Base-by-base conservation (phyloP, 805 yeast species). In the Nakazawaea wickerhamii region DNA sequence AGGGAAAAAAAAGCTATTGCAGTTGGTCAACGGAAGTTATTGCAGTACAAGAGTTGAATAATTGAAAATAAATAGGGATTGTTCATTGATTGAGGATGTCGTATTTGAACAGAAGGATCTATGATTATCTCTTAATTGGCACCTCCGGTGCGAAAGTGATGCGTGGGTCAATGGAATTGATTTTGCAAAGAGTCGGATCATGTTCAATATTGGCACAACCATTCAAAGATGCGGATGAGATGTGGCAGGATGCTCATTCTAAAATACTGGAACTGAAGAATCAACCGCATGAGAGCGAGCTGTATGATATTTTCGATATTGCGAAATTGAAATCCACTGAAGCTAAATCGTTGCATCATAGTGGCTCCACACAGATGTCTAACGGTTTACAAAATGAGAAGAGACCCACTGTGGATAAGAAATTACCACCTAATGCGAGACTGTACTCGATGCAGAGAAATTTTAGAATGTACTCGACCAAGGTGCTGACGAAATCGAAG, bases 251-350 rank as follows among this genome's bases (percentile, higher is more conserved):
- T 5, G 55, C 59, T 6, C 51, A 51, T 22, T 35, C 33, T 11
- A 52, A 49, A 28, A 51, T 64, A 1, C 58, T 52, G 33, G 53
- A 47, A 21, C 55, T 53, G 3, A 51, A 52, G 36, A 31, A 22
- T 10, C 23, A 10, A 4, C 20, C 6, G 10, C 44, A 46, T 17
- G 9, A 36, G 11, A 54, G 19, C 14, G 19, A 43, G n/a, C 55
- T 54, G 1, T 42, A 48, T 17, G 68, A 64, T 39, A 56, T 64
- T 31, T 64, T 53, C 34, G 55, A 52, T 40, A 42, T 56, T n/a
- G 68, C 69, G 2, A 53, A 53, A 28, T 50, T 53, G 14, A 63
- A 61, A 47, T 54, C 67, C 1, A 53, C 48, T 15, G 56, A 52
- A 41, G 46, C 44, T 5, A 40, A 38, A 21, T 5, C 25, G 26